Evolutionary conservation across 345 rosid species (phyloP), one percentile per base, ranked within the genome.

Genomic region (Capsella bursapastoris): DNA sequence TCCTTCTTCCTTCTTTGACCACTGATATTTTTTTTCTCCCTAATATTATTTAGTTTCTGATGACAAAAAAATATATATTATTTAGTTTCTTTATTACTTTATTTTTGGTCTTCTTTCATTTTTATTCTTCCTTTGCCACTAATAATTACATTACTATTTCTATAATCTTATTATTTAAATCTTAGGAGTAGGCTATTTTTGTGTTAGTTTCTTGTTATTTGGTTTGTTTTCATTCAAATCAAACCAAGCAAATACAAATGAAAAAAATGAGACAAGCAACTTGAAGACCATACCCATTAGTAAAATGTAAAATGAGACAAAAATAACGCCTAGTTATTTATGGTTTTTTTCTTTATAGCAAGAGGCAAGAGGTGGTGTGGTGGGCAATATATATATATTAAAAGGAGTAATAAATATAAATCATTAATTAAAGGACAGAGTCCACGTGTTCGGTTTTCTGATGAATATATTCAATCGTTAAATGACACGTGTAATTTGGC

Each of bases 1-100:
- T 55, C 70, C 65, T 76, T 64, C 25, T 57, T 40, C 7, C 55
- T 67, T 75, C 40, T 60, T 51, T 75, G 73, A 68, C 79, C 69
- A 51, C 12, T 5, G 18, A 31, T 38, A 40, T 65, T 32, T 44
- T 51, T 51, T 63, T n/a, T 25, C 41, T 1, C 14, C 11, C 3
- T 10, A 40, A 18, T 22, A 22, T 22, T 22, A 22, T 22, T 22
- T 22, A 22, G 22, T 22, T 22, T 22, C 22, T 22, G 22, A 22
- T 22, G 22, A 22, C 22, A 22, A 22, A 22, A 22, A 22, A 22
- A 22, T 22, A 22, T 22, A 22, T 22, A 22, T 22, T 22, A 22
- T 22, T 22, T 22, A 22, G 16, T 18, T 38, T 59, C 0, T 8
- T 34, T 32, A 8, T 0, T 3, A 34, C 13, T 10, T 6, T 18